Evolutionary conservation across 257 asterid species (phyloP), one percentile per base, ranked within the genome.

Genomic region (Voacanga thouarsii): DNA sequence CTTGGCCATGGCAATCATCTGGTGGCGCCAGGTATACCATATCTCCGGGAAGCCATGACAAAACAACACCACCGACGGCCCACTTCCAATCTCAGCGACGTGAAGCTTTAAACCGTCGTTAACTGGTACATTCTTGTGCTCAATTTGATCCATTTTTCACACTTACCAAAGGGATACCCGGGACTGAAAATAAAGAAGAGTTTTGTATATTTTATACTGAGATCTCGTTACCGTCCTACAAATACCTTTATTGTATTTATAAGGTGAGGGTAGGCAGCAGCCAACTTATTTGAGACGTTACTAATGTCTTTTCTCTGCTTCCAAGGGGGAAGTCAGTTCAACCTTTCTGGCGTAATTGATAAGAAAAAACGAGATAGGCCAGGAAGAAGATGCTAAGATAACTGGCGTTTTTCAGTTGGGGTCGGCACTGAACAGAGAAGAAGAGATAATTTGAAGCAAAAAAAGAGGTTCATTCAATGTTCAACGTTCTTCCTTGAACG

Each of bases 21-120:
- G 87, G 63, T 80, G 73, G 76, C 87, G 84, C 87, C 87, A 83
- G 12, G 87, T 74, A 77, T 83, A 83, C 84, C 87, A 83, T 63
- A 83, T 80, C 75, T 84, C 87, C 49, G 83, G 83, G 59, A 84
- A 80, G 18, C 85, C 87, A 47, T 84, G 84, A 12, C 79, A 43
- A 73, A 84, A 75, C 81, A 84, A 21, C 50, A 81, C 81, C 56
- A 39, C 85, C 18, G 72, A 67, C 55, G 81, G 59, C 63, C 76
- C 78, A 39, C 59, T 51, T 71, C 87, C 82, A 14, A 75, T 78
- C 77, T 84, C 87, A 19, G 83, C 85, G 33, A 78, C 74, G n/a
- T 84, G 87, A 50, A 84, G 77, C 79, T 78, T 84, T 43, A 84
- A 63, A 5, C 83, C 87, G n/a, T 69, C 80, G 12, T 66, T 75